phyloP scores from a whole-genome alignment of 2,329 filamentous ascomycete species.

The Pseudogymnoascus sp. region DNA sequence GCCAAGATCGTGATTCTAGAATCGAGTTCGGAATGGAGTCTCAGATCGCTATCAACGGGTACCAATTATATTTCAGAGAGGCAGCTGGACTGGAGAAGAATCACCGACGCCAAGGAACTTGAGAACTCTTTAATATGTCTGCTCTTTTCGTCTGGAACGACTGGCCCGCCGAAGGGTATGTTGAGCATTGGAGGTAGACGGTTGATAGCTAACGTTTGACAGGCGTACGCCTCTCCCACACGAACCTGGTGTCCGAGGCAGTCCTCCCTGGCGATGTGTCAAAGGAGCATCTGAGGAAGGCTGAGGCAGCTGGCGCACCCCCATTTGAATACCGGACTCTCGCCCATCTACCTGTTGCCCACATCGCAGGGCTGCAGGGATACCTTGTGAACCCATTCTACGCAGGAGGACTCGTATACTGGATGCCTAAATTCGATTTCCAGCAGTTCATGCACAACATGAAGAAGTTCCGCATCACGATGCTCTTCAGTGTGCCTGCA shows the following conservation, averaged over 20 bases:
- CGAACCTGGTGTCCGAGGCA: constrained; percentile 61
- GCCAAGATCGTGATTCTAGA: constrained; percentile 60
- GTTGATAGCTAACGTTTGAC: constrained; percentile 27
- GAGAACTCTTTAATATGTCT: constrained; percentile 53
- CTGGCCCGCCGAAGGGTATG: constrained; percentile 65
- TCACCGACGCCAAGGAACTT: constrained; percentile 47
- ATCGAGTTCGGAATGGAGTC: constrained; percentile 35
- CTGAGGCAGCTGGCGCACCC: constrained; percentile 15
- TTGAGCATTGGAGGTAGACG: not conserved
- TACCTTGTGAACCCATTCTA: constrained; percentile 41
- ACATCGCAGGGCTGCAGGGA: constrained; percentile 41
- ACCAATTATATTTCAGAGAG: constrained; percentile 36
- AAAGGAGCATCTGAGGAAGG: constrained; percentile 23
- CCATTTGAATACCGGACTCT: constrained; percentile 34
- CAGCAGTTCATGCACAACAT: constrained; percentile 62
- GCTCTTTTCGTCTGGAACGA: constrained; percentile 76
- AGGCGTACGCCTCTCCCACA: constrained; percentile 71
- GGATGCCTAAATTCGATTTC: constrained; percentile 76
- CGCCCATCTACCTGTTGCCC: constrained; percentile 39
- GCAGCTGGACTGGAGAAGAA: constrained; percentile 51
- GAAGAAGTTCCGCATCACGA: constrained; percentile 61
- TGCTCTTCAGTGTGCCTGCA: constrained; percentile 63
- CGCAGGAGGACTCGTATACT: constrained; percentile 48
- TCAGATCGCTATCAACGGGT: constrained; percentile 58
- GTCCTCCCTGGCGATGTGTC: constrained; percentile 28